Evolutionary conservation across 345 rosid species (phyloP), one percentile per base, ranked within the genome.

Genomic region (Linum trigynum): DNA sequence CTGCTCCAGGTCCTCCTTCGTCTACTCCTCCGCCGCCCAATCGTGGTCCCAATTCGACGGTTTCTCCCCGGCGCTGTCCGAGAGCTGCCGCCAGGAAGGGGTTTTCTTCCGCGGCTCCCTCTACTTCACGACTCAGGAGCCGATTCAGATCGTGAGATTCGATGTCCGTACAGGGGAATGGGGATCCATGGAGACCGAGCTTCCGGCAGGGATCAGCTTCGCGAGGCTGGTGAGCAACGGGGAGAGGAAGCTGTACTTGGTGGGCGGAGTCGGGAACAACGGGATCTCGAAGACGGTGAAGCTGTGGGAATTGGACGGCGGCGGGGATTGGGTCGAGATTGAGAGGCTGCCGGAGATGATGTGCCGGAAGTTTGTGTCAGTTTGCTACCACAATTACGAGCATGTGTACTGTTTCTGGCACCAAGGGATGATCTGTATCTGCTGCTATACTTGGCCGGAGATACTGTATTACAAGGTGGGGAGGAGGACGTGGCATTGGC

Each of bases 371-470:
- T 88, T 92, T 39, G 70, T 86, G 76, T 87, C 90, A 12, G 92
- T 92, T 6, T 87, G 94, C 62, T 92, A 92, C 75, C 97, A 92
- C 59, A 86, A 84, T 23, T 92, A 92, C 58, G 97, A 86, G 65
- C 94, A 90, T 62, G 89, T 89, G n/a, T 87, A 87, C 45, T 87
- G 97, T 67, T 63, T 92, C 32, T 92, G 95, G 92, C 98, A 92
- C 41, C 81, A 75, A 16, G 97, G 83, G 6, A 82, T 84, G 85
- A 77, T 92, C 9, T 89, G 96, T 67, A 72, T 89, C 16, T 89
- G 91, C 88, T 92, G 98, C 77, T 85, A 89, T 17, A 86, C 86
- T 3, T 92, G 98, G 98, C 97, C 98, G 5, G 98, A 92, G 88
- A 81, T 92, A 66, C 71, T 92, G 70, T 92, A 85, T 61, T 92